Conservation (phyloP, 306 rosid species). For the Ziziphus jujuba region DNA sequence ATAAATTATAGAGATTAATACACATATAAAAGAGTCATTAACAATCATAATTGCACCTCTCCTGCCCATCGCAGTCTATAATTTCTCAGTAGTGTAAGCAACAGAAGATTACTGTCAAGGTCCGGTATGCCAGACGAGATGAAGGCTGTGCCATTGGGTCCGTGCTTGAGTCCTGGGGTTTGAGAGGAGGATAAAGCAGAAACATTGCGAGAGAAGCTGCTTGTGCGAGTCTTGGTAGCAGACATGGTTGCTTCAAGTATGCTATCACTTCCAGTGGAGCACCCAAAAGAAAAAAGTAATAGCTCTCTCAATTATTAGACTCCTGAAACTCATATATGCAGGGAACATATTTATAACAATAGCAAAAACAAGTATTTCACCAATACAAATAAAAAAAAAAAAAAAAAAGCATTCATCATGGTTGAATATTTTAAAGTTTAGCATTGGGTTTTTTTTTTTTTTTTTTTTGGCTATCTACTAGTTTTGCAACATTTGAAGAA, state of each 20-base stretch:
- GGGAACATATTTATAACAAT: no score
- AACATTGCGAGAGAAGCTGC: slow-evolving; percentile 81
- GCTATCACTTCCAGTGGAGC: slow-evolving; percentile 21
- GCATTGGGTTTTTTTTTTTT: no score
- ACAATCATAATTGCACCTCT: background rate
- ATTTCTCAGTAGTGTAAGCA: slow-evolving; percentile 7
- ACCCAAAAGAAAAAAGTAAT: background rate
- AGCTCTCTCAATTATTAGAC: no score
- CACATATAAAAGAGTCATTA: slow-evolving; percentile 5
- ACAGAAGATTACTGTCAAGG: slow-evolving; percentile 68
- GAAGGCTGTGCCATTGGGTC: slow-evolving; percentile 74
- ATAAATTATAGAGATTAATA: slow-evolving; percentile 8
- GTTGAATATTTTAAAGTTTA: no score
- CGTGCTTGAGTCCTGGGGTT: slow-evolving; percentile 64
- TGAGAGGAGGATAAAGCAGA: slow-evolving; percentile 40
- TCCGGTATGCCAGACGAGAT: slow-evolving; percentile 77
- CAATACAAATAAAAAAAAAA: no score
- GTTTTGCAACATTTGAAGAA: no score
- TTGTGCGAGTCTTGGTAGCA: slow-evolving; percentile 44
- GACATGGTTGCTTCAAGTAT: slow-evolving; percentile 48
- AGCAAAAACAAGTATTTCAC: no score
- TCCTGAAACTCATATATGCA: no score
- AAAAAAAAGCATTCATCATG: no score
- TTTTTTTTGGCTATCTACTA: no score
- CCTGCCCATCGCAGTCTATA: background rate